Evolutionary conservation across 495 filamentous ascomycete species (phyloP), one percentile per base, ranked within the genome.

Genomic region (Viridothelium virens): DNA sequence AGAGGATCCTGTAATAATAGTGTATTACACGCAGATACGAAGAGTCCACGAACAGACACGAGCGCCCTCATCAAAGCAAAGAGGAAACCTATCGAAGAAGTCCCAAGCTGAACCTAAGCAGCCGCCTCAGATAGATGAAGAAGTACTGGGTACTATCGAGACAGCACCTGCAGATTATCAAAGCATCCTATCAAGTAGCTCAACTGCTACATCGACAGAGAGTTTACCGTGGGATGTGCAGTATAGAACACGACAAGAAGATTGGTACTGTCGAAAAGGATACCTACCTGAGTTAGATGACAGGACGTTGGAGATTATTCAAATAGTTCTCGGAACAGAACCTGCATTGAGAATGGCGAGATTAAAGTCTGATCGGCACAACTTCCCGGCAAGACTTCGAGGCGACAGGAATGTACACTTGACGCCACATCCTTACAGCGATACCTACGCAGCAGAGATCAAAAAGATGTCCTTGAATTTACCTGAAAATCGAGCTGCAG

Each of bases 221-320:
- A 34, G 10, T 34, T 10, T 59, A 9, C 6, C 31, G 31, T 59
- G 53, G 53, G 7, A 14, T 36, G 18, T 18, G 10, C 25, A 36
- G 5, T 18, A 18, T 36, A 36, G 31, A 59, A 34, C 53, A 59
- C 5, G 6, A 14, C 25, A 34, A 36, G 18, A 59, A 59, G 53
- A 59, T 14, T 59, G 53, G 53, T 34, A 59, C 31, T 18, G 53
- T 59, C n/a, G 53, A 3, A 59, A 59, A 36, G 53, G 53, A 59
- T 59, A 59, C 31, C 3, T 59, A 36, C 53, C 53, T 36, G 7
- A 18, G 36, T 3, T 59, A 34, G 14, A 36, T 14, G 53, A 59
- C 6, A 7, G 18, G 25, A 59, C 53, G 10, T 59, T 59, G 14
- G 53, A 59, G 6, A 59, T 36, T 36, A 59, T 59, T 59, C 53